Percentiles rank a stretch among this genome's conserved stretches.
phyloP scores from a whole-genome alignment of 2,329 filamentous ascomycete genomes.

The Colletotrichum agaves region DNA sequence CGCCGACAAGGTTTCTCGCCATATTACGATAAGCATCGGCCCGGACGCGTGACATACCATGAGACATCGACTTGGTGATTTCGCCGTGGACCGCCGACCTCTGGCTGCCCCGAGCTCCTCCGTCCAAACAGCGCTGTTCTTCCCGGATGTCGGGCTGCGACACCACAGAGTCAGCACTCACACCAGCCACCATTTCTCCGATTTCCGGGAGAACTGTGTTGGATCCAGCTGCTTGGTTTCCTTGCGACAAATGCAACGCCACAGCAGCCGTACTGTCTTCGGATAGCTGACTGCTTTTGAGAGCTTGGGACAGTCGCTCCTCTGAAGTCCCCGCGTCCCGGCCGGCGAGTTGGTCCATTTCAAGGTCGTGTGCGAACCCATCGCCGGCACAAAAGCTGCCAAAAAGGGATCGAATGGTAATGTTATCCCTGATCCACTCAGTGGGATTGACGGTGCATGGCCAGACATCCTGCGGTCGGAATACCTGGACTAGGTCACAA shows the following conservation, averaged over 20 bases:
- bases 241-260: neutral
- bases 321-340: conserved; percentile 5
- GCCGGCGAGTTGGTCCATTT: conserved; percentile 58
- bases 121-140: neutral
- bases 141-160: neutral
- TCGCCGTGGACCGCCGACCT: neutral
- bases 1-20: conserved; percentile 43
- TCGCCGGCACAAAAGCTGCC: conserved; percentile 72
- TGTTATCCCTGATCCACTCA: conserved; percentile 67
- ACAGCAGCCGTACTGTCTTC: neutral
- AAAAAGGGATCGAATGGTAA: conserved; percentile 77
- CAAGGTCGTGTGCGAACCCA: conserved; percentile 71
- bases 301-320: neutral
- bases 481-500: conserved; percentile 72
- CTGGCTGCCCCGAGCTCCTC: neutral
- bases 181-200: neutral
- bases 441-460: conserved; percentile 79
- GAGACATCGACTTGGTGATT: neutral
- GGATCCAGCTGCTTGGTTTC: neutral
- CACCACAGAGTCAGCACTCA: neutral
- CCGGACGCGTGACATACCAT: conserved; percentile 40
- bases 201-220: neutral
- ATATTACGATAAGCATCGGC: conserved; percentile 49
- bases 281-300: conserved; percentile 1
- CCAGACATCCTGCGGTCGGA: conserved; percentile 81